Percentiles rank a stretch among this genome's conserved stretches.
phyloP scores from a whole-genome alignment of 2,329 filamentous ascomycete species.

The Trichoderma simmonsii region DNA sequence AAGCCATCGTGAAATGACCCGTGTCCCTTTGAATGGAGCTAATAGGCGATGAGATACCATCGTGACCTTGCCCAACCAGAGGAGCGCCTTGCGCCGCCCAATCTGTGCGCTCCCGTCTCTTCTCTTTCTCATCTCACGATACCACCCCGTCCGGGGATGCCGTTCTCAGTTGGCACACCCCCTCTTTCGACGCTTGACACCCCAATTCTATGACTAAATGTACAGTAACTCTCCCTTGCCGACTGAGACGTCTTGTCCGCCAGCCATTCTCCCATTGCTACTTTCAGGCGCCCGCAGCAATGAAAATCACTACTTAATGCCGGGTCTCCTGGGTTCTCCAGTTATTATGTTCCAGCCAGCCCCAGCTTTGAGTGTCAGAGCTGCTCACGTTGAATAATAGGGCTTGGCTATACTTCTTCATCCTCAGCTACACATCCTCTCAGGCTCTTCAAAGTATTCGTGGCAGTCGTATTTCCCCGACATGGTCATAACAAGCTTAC shows the following conservation, averaged over 20 bases:
- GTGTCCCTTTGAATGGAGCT: conserved; percentile 9
- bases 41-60: conserved; percentile 15
- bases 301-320: conserved; percentile 18
- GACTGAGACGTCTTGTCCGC: conserved; percentile 26
- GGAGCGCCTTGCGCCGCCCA: not conserved
- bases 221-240: conserved; percentile 26
- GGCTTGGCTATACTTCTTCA: not conserved
- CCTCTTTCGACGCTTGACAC: not conserved
- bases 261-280: conserved; percentile 16
- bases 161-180: conserved; percentile 9
- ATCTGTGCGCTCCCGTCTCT: not conserved
- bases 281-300: not conserved
- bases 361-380: not conserved
- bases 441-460: not conserved
- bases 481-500: not conserved
- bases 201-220: conserved; percentile 23
- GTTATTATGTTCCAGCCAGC: conserved; percentile 13
- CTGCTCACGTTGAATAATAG: not conserved
- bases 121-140: not conserved
- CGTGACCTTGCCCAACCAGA: conserved; percentile 3
- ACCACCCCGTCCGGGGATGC: not conserved
- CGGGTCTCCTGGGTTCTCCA: conserved; percentile 5
- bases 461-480: not conserved
- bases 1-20: conserved; percentile 20
- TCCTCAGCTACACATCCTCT: not conserved